phyloP scores from a whole-genome alignment of 306 rosid genomes.

The Aeschynomene evenia region DNA sequence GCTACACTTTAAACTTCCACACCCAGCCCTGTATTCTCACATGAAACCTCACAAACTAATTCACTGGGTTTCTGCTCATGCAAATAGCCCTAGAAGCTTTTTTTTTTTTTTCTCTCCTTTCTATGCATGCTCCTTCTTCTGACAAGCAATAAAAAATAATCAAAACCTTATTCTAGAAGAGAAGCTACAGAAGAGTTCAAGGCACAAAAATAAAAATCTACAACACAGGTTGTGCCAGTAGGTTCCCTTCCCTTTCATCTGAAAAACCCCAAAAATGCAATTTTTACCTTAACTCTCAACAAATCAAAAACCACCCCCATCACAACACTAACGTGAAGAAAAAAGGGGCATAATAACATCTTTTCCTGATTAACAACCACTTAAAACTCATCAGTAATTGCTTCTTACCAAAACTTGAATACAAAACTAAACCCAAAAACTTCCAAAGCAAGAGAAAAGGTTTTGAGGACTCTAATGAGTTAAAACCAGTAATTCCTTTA shows the following conservation, averaged over 20 bases:
- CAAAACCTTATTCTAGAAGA: background rate
- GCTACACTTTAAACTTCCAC: background rate
- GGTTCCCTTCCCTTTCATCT: constrained; percentile 7
- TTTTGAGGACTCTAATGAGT: background rate
- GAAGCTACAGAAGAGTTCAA: background rate
- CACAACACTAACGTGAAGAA: background rate
- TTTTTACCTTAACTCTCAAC: background rate
- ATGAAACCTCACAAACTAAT: background rate
- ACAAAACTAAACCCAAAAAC: background rate
- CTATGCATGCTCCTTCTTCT: background rate
- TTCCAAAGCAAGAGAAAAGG: constrained; percentile 6
- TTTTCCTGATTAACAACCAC: background rate
- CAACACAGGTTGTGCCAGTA: background rate
- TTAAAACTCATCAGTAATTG: background rate
- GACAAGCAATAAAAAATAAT: constrained; percentile 14
- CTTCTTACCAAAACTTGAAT: background rate
- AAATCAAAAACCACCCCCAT: background rate
- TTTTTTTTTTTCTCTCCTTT: background rate
- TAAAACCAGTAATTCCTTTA: background rate
- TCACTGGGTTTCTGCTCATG: background rate
- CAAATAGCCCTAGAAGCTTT: background rate
- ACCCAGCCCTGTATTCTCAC: background rate
- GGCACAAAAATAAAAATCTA: background rate
- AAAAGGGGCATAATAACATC: too few species aligned
- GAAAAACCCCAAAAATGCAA: constrained; percentile 3